Base-by-base conservation (phyloP, 2,329 filamentous ascomycete species). In the Exophiala spinifera region DNA sequence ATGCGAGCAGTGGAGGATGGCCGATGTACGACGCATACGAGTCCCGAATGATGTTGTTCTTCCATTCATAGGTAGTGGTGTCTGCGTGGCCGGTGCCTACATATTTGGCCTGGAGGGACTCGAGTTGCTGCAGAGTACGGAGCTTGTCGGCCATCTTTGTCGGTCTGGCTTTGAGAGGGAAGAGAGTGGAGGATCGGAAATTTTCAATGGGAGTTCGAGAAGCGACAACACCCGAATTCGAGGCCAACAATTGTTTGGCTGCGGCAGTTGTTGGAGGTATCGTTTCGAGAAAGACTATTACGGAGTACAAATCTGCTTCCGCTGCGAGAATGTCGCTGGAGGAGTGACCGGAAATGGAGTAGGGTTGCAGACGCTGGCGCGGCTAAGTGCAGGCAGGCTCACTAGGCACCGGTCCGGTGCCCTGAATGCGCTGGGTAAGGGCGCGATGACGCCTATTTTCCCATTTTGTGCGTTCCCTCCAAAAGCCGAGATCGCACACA, bases 11-110 rank as follows among this genome's bases (percentile, higher is more conserved):
- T 6, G 91, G 88, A 14, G 91, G 88, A 70, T 99, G 94, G 17
- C 94, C 94, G 61, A 94, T 82, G 66, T 95, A 91, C 60, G 86
- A 91, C 17, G 91, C 84, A 69, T 92, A 91, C 19, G 87, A 95
- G 76, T 99, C 94, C 70, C 94, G 91, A 69, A 91, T 83, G 69
- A 97, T 92, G 76, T 97, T 99, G 56, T 88, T 91, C 47, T 87
- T 87, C 91, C 91, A 99, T 75, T 99, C 94, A 85, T 94, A 94
- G 72, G 90, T 95, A 21, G 91, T 95, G 13, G 92, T 97, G 76
- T 99, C 94, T 40, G 92, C 89, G 72, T 96, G 91, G 20, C 94
- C 94, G 3, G 94, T 97, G 64, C 94, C 94, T 66, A 99, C 81
- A 77, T 94, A 96, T 67, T 95, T 95, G 67, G 91, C 87, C 75